phyloP scores from a whole-genome alignment of 2,329 filamentous ascomycete genomes.

The Sporothrix mexicana region DNA sequence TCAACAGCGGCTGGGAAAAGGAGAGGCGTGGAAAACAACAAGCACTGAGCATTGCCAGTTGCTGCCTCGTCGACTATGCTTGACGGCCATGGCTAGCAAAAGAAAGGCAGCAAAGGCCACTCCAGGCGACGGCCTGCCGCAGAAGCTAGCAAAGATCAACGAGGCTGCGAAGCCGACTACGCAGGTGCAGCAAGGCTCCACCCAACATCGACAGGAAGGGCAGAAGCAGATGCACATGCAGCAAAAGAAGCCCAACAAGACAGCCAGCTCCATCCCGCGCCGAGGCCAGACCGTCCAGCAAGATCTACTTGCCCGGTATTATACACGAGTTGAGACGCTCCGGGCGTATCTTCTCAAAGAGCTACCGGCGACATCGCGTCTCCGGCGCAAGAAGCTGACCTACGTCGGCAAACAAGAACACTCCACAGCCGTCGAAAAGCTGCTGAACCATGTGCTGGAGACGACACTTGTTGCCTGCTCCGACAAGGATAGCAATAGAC shows the following conservation, averaged over 20 bases:
- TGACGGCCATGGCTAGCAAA: not conserved
- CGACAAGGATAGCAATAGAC: not conserved
- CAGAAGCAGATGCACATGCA: not conserved
- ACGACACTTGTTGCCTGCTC: conserved; percentile 67
- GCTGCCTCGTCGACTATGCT: not conserved
- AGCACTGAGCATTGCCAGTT: not conserved
- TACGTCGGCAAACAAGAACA: conserved; percentile 15
- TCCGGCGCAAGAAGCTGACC: conserved; percentile 63
- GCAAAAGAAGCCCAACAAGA: not conserved
- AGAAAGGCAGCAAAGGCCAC: not conserved
- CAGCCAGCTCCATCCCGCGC: not conserved
- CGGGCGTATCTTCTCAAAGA: conserved; percentile 71
- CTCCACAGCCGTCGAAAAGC: conserved; percentile 45
- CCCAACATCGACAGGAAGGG: not conserved
- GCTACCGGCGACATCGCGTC: conserved; percentile 70
- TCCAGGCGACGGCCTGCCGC: not conserved
- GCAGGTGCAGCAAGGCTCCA: not conserved
- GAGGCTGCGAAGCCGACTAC: not conserved
- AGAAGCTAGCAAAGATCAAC: not conserved
- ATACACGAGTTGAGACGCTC: conserved; percentile 68
- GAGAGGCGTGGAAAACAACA: not conserved
- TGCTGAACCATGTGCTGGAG: conserved; percentile 68
- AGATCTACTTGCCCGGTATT: conserved; percentile 72
- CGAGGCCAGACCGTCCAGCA: conserved; percentile 49
- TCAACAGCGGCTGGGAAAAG: not conserved